Conservation (phyloP, 805 yeast genomes). For the Ogataea angusta region DNA sequence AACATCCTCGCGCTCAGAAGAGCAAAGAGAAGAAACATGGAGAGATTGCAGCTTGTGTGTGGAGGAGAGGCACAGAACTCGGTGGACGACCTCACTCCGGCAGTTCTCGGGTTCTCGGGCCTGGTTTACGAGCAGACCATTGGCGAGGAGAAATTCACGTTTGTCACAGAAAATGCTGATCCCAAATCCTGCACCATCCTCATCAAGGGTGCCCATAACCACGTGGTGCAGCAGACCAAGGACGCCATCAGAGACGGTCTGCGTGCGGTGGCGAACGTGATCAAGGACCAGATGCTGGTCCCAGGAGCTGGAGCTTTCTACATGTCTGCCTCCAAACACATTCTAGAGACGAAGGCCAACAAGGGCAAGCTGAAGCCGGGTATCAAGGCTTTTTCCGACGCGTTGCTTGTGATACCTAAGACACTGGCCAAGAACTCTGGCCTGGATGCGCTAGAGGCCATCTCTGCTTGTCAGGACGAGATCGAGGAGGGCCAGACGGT, state of each 20-base stretch:
- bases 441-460: constrained; percentile 84
- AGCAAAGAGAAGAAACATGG: constrained; percentile 99
- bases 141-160: constrained; percentile 97
- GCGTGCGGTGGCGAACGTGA: constrained; percentile 88
- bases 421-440: constrained; percentile 92
- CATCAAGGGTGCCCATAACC: constrained; percentile 90
- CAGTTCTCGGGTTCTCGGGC: constrained; percentile 83
- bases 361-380: constrained; percentile 91
- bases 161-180: constrained; percentile 82
- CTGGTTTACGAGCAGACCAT: constrained; percentile 86
- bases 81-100: constrained; percentile 85
- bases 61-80: constrained; percentile 98
- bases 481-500: constrained; percentile 75
- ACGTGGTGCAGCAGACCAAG: constrained; percentile 85
- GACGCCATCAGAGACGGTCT: constrained; percentile 98
- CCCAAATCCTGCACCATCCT: constrained; percentile 90
- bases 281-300: constrained; percentile 78
- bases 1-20: constrained; percentile 92
- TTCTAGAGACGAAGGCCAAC: constrained; percentile 52
- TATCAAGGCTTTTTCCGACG: constrained; percentile 89
- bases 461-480: constrained; percentile 87
- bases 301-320: constrained; percentile 99
- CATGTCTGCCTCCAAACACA: constrained; percentile 72
- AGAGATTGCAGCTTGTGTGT: constrained; percentile 89
- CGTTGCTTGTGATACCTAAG: constrained; percentile 87